Evolutionary conservation across 306 rosid species (phyloP).

Genomic region (Neltuma alba): DNA sequence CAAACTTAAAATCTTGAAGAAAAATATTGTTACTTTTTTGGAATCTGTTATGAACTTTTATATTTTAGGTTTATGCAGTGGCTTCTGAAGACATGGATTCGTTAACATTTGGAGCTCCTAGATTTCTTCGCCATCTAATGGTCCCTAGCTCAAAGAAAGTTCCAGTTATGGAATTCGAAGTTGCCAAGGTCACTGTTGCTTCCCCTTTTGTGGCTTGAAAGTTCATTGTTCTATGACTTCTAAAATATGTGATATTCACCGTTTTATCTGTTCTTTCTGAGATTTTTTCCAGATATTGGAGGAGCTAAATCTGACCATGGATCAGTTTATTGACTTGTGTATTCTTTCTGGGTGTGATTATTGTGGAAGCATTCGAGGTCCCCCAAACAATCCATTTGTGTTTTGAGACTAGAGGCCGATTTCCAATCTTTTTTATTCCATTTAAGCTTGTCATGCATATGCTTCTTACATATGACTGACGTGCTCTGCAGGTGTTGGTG

Average conservation of each 20-base stretch:
- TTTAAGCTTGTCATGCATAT: slow-evolving; percentile 25
- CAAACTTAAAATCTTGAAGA: slow-evolving; percentile 16
- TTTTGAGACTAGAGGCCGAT: slow-evolving; percentile 22
- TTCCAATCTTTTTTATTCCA: not conserved
- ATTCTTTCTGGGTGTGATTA: slow-evolving; percentile 98
- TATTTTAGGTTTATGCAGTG: slow-evolving; percentile 82
- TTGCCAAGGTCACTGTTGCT: slow-evolving; percentile 72
- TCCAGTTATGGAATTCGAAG: slow-evolving; percentile 95
- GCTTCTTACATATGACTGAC: slow-evolving; percentile 7
- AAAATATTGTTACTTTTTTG: not conserved
- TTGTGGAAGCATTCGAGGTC: slow-evolving; percentile 88
- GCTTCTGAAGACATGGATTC: slow-evolving; percentile 99
- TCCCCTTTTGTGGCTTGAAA: not conserved
- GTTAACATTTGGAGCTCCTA: slow-evolving; percentile 91
- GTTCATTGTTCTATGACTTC: slow-evolving; percentile 15
- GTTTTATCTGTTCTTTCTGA: slow-evolving; percentile 30
- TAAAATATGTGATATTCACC: slow-evolving; percentile 21
- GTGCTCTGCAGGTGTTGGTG: slow-evolving; percentile 86
- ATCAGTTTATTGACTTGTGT: slow-evolving; percentile 93
- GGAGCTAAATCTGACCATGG: slow-evolving; percentile 85
- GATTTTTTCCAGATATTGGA: slow-evolving; percentile 72
- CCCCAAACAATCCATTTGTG: not conserved
- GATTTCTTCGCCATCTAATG: slow-evolving; percentile 94
- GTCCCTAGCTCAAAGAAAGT: slow-evolving; percentile 93
- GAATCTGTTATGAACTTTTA: slow-evolving; percentile 19